These are phyloP conservation scores for Citrus sinensis DNA, from an alignment of 345 rosid species.

Conservation along the genomic window DNA sequence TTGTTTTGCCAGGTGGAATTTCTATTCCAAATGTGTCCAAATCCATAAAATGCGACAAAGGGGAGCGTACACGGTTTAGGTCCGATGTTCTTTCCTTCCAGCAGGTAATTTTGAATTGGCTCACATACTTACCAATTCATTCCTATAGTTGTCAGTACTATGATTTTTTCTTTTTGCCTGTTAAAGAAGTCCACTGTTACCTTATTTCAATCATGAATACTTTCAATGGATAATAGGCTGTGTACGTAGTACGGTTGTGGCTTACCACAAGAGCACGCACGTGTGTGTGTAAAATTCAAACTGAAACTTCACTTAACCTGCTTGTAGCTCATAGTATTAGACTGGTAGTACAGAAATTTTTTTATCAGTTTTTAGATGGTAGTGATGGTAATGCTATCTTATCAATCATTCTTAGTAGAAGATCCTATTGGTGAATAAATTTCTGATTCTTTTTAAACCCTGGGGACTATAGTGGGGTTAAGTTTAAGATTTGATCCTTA, in stretches of 20 bases:
- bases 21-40: slow-evolving; percentile 69
- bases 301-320: neutral
- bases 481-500: neutral
- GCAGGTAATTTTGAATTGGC: slow-evolving; percentile 47
- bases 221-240: neutral
- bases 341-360: neutral
- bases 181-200: neutral
- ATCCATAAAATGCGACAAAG: slow-evolving; percentile 90
- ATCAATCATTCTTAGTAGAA: neutral
- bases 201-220: neutral
- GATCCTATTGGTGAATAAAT: neutral
- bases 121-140: neutral
- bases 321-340: neutral
- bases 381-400: neutral
- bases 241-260: neutral
- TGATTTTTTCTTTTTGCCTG: neutral
- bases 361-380: neutral
- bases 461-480: neutral
- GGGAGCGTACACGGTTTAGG: slow-evolving; percentile 78
- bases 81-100: slow-evolving; percentile 88
- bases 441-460: neutral
- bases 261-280: neutral
- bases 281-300: neutral
- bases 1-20: slow-evolving; percentile 83
- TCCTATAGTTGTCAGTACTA: neutral